Percentiles rank a stretch among this genome's conserved stretches.
phyloP scores from a whole-genome alignment of 495 filamentous ascomycete genomes.

The Barbatosphaeria neglecta region DNA sequence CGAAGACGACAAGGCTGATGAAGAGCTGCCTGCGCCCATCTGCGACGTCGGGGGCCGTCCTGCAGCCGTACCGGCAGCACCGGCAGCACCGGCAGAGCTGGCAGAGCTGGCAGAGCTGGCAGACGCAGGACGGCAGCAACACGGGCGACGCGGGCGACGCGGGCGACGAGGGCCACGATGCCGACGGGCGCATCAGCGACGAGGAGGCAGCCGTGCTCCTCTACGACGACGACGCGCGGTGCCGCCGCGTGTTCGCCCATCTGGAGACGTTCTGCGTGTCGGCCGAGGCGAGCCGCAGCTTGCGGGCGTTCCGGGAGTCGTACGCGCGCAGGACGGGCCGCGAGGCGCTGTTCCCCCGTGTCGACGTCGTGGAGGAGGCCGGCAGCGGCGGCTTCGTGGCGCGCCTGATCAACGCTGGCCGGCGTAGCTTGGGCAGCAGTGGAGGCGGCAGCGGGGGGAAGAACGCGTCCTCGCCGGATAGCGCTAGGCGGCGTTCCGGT shows the following conservation, averaged over 20 bases:
- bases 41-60: conserved; percentile 14
- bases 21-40: conserved; percentile 12
- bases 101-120: no score
- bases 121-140: no score
- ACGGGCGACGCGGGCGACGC: no score
- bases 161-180: not conserved
- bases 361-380: conserved; percentile 16
- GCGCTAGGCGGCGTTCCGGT: not conserved
- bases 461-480: not conserved
- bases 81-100: not conserved
- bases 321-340: conserved; percentile 24
- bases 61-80: conserved; percentile 4
- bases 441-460: not conserved
- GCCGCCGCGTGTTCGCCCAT: conserved; percentile 34
- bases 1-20: not conserved
- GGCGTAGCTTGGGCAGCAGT: not conserved
- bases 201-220: conserved; percentile 5
- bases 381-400: not conserved
- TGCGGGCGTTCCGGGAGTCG: conserved; percentile 31
- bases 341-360: conserved; percentile 16
- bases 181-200: not conserved
- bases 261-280: conserved; percentile 38
- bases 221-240: conserved; percentile 28
- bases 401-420: not conserved
- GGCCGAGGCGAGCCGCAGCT: conserved; percentile 33